phyloP scores from a whole-genome alignment of 352 stramenopile genomes.

The Phytophthora megakarya region DNA sequence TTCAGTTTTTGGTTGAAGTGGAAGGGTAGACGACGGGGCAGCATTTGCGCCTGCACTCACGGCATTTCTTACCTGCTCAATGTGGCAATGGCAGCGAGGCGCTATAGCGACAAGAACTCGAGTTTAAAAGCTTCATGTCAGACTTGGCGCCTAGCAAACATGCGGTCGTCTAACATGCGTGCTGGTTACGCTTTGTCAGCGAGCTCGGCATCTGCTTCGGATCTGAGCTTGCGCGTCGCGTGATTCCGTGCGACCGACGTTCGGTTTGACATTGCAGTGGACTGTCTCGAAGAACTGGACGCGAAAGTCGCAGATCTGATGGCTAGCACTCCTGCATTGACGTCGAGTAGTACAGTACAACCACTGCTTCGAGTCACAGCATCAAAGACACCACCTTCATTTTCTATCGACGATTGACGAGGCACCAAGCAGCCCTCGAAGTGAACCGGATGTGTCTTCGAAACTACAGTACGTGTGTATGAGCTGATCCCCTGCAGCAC shows the following conservation, averaged over 20 bases:
- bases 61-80: no score
- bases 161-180: conserved; percentile 18
- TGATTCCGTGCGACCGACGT: conserved; percentile 19
- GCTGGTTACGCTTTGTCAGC: conserved; percentile 5
- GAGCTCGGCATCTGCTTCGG: conserved; percentile 15
- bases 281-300: conserved; percentile 18
- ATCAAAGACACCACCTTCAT: conserved; percentile 19
- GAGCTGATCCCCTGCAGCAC: neutral
- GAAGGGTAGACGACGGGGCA: conserved; percentile 14
- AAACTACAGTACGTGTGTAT: neutral
- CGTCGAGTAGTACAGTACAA: neutral
- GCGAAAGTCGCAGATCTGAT: conserved; percentile 8
- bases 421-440: conserved; percentile 1
- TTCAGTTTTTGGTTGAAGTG: conserved; percentile 18
- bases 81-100: no score
- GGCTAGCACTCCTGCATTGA: neutral
- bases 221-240: conserved; percentile 26
- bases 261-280: conserved; percentile 30
- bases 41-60: no score
- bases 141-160: conserved; percentile 1
- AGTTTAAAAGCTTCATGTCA: neutral
- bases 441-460: neutral
- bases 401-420: conserved; percentile 29
- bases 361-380: conserved; percentile 6
- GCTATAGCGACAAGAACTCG: no score